Evolutionary conservation across 495 filamentous ascomycete genomes (phyloP).

Genomic region (Melanomma pulvis-pyrius): DNA sequence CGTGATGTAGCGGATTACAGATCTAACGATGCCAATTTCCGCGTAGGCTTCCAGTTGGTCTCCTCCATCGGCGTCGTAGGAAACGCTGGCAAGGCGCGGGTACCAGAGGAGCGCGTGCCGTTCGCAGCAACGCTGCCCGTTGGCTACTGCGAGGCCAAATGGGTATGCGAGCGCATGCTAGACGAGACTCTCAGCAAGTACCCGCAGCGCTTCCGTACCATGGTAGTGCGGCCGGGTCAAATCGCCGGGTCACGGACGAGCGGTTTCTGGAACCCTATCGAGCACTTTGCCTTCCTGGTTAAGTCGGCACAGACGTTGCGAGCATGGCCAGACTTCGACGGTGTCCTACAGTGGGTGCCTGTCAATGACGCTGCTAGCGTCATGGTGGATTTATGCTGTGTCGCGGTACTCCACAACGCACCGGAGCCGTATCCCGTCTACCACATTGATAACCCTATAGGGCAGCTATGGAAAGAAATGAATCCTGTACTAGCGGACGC

Average conservation of each 20-base stretch:
- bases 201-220: too few species aligned
- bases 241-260: conserved; percentile 47
- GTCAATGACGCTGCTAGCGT: conserved; percentile 42
- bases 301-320: conserved; percentile 56
- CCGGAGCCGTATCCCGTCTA: conserved; percentile 49
- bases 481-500: conserved; percentile 44
- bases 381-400: conserved; percentile 45
- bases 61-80: too few species aligned
- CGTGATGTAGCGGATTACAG: too few species aligned
- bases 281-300: conserved; percentile 55
- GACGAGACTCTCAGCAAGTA: too few species aligned
- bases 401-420: neutral
- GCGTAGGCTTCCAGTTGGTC: too few species aligned
- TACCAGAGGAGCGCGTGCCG: too few species aligned
- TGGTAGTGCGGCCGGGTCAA: too few species aligned
- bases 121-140: too few species aligned
- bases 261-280: conserved; percentile 58
- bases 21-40: too few species aligned
- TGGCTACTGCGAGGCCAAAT: too few species aligned
- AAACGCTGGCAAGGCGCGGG: too few species aligned
- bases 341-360: conserved; percentile 50
- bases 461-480: conserved; percentile 54
- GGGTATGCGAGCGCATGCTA: too few species aligned
- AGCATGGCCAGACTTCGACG: conserved; percentile 50
- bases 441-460: conserved; percentile 59